Base-by-base conservation (phyloP, 2,329 filamentous ascomycete species). In the Aspergillus fructus region DNA sequence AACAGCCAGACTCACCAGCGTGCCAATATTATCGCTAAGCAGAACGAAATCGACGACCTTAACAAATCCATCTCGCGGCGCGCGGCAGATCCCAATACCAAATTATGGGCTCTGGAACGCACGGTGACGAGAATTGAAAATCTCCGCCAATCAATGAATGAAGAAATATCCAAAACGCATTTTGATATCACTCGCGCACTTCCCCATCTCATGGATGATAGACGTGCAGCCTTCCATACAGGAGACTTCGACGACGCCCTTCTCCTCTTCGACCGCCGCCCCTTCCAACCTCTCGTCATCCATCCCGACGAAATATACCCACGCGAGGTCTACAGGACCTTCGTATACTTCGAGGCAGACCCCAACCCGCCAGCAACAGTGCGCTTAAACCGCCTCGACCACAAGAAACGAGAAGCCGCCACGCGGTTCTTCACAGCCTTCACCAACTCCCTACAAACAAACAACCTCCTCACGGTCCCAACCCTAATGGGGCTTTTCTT, bases 211-310 rank as follows among this genome's bases (percentile, higher is more conserved):
- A 48, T 78, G 30, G 86, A 89, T 64, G 85, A 86, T 66, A 70
- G 80, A 45, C 81, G 83, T 61, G 62, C 82, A 15, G 55, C 62
- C 21, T 46, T 59, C 15, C 47, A 53, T 7, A 63, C 60, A 2
- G 64, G 62, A 12, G 65, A 62, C 78, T 81, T 65, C 70, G 75
- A 49, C 77, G 81, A 71, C 1, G 82, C 85, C 0, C 65, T 81
- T 1, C 71, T 93, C 3, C 66, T 79, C 24, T 93, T 87, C 85
- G 91, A 96, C 71, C 80, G 83, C 1, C 85, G 92, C 15, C 75
- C 78, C 2, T 86, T 85, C 66, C 90, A 96, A 66, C 89, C 91
- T 0, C 77, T 96, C 15, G 72, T 77, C 23, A 81, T 84, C 3
- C 59, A 77, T 4, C 51, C 73, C 0, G 67, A 81, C 1, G 92